Conservation (phyloP, 1,139 yeast species). For the Saccharomyces hybrid region DNA sequence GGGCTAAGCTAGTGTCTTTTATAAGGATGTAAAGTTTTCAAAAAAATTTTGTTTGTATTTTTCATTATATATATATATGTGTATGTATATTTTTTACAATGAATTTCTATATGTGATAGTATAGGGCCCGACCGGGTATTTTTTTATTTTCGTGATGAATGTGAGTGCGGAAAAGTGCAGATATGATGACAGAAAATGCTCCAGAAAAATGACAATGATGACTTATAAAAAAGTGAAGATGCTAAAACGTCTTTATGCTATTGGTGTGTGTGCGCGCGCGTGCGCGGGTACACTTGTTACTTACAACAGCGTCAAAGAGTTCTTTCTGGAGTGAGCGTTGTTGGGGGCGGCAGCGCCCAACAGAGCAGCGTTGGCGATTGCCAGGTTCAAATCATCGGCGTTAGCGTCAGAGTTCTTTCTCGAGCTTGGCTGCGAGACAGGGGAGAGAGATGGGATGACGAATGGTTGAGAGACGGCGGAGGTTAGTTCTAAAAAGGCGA, state of each 20-base stretch:
- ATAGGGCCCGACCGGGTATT: neutral
- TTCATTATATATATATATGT: neutral
- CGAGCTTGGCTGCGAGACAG: constrained; percentile 37
- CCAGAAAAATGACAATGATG: neutral
- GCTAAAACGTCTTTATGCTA: neutral
- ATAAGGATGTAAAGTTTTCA: neutral
- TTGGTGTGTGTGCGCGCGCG: neutral
- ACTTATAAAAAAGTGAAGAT: constrained; percentile 11
- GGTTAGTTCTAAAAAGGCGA: constrained; percentile 47
- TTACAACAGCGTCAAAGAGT: constrained; percentile 12
- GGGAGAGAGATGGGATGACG: constrained; percentile 56
- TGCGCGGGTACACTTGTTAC: neutral
- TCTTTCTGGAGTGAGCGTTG: constrained; percentile 10
- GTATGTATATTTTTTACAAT: too few species aligned
- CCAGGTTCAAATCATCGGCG: constrained; percentile 12
- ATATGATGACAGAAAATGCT: neutral
- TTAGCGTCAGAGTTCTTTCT: constrained; percentile 25
- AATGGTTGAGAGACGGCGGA: constrained; percentile 54
- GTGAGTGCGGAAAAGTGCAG: constrained; percentile 1
- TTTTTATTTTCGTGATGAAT: neutral
- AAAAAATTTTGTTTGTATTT: neutral
- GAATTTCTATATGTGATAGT: neutral
- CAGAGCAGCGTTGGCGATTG: constrained; percentile 4
- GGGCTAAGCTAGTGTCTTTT: constrained; percentile 6
- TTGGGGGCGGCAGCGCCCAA: constrained; percentile 2